These are phyloP conservation scores for Aspergillus versicolor DNA, from an alignment of 2,329 filamentous ascomycete species.

Conservation along the genomic window DNA sequence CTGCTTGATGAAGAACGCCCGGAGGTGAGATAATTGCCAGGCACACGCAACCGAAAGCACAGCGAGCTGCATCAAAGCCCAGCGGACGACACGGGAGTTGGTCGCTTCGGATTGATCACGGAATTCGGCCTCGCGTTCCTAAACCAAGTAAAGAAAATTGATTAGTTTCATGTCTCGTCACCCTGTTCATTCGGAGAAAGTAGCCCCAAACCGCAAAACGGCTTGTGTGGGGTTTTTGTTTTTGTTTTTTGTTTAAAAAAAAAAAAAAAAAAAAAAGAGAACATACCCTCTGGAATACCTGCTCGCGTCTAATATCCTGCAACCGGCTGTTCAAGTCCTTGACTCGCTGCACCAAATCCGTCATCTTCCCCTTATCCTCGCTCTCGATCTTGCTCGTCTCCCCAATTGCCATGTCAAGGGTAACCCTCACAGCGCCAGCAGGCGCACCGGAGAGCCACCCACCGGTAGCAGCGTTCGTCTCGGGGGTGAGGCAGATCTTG, in stretches of 20 bases:
- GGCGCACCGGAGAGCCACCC: conserved; percentile 70
- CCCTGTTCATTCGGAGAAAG: not conserved
- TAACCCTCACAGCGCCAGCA: conserved; percentile 77
- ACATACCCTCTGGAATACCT: conserved; percentile 88
- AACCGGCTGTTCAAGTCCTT: conserved; percentile 85
- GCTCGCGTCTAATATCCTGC: conserved; percentile 86
- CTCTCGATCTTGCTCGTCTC: conserved; percentile 93
- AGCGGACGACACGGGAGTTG: conserved; percentile 86
- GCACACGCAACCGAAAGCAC: conserved; percentile 85
- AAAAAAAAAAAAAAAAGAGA: not conserved
- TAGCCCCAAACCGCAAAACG: not conserved
- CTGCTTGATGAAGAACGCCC: conserved; percentile 99
- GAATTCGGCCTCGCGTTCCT: conserved; percentile 98
- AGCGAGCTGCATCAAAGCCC: conserved; percentile 86
- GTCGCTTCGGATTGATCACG: conserved; percentile 94
- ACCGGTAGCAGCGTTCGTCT: conserved; percentile 64
- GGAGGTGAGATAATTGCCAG: conserved; percentile 94
- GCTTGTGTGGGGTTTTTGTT: no score
- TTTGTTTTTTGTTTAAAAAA: no score
- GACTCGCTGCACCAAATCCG: conserved; percentile 83
- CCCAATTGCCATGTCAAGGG: conserved; percentile 88
- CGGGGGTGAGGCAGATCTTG: conserved; percentile 90
- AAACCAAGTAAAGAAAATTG: not conserved
- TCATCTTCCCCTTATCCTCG: conserved; percentile 87
- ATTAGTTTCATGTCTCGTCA: not conserved